Evolutionary conservation across 345 rosid genomes (phyloP), one percentile per base, ranked within the genome.

Genomic region (Draba incana): DNA sequence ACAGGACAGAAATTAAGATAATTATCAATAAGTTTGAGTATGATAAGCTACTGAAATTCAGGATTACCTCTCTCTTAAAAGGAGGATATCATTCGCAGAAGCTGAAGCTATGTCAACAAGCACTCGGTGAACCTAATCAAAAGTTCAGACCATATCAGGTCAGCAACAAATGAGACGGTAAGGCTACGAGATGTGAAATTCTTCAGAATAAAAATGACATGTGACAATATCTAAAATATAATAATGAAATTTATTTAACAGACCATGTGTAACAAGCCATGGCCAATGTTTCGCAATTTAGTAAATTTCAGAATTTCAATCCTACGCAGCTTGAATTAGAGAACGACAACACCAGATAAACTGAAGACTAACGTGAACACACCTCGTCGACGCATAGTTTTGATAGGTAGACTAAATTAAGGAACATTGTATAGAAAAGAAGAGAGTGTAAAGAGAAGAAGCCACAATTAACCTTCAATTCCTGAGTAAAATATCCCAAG

Each of bases 401-500:
- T 5, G 95, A 82, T 8, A 92, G 92, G 44, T 86, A 24, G 50
- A n/a, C 25, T 37, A 56, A 30, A 8, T 2, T 49, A 60, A 41
- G 0, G 15, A 50, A 43, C 9, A 52, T 6, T 28, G 4, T 9
- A 41, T 4, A 12, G 41, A 25, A 13, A 43, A 62, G 16, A 46
- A 42, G 10, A 10, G 51, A 48, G 13, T 33, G 7, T 57, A 48
- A 12, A 25, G 25, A 38, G 20, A 69, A 62, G 67, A 59, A n/a
- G 53, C 10, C 8, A 13, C 3, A 35, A 30, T 6, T 42, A 77
- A 94, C 99, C 99, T 78, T 94, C 96, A 31, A 94, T 85, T 2
- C 97, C 97, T 0, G 99, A 90, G 82, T 94, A 97, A 75, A 90
- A 94, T 56, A 94, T 84, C 62, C 99, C 99, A 11, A 90, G 90